These are phyloP conservation scores for Fraxinus paxiana DNA, from an alignment of 305 asterid species.

Conservation along the genomic window DNA sequence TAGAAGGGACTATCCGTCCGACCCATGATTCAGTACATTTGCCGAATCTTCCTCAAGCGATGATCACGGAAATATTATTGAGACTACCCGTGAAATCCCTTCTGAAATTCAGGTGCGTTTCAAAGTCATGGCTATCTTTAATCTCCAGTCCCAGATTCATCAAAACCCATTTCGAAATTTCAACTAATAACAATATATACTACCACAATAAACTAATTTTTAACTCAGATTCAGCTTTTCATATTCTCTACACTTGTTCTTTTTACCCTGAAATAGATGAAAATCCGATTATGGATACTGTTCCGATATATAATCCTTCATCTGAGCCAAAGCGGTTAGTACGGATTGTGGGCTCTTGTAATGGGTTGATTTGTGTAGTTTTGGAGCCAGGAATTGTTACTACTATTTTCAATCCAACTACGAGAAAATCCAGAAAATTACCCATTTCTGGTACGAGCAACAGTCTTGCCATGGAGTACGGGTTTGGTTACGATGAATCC, in stretches of 20 bases:
- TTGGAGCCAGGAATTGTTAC: constrained; percentile 4
- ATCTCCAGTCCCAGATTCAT: constrained; percentile 20
- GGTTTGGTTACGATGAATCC: constrained; percentile 30
- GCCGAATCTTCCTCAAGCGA: not conserved
- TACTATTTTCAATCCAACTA: constrained; percentile 19
- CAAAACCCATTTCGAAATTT: constrained; percentile 14
- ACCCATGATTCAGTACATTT: not conserved
- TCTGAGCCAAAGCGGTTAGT: not conserved
- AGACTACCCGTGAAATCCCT: constrained; percentile 26
- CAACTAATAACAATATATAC: not conserved
- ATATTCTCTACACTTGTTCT: constrained; percentile 13
- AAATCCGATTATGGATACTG: not conserved
- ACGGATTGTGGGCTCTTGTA: constrained; percentile 31
- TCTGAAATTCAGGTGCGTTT: not conserved
- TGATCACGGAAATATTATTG: constrained; percentile 23
- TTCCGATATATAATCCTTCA: not conserved
- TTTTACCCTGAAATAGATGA: not conserved
- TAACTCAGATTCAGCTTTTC: not conserved
- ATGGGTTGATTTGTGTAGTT: constrained; percentile 33
- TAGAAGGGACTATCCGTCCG: too few species aligned
- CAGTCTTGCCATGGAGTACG: constrained; percentile 13
- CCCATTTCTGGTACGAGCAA: not conserved
- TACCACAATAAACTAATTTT: constrained; percentile 2
- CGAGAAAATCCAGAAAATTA: not conserved
- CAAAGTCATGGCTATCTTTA: constrained; percentile 21